Base-by-base conservation (phyloP, 1,284 basidiomycete genomes). In the Irpex sp. region DNA sequence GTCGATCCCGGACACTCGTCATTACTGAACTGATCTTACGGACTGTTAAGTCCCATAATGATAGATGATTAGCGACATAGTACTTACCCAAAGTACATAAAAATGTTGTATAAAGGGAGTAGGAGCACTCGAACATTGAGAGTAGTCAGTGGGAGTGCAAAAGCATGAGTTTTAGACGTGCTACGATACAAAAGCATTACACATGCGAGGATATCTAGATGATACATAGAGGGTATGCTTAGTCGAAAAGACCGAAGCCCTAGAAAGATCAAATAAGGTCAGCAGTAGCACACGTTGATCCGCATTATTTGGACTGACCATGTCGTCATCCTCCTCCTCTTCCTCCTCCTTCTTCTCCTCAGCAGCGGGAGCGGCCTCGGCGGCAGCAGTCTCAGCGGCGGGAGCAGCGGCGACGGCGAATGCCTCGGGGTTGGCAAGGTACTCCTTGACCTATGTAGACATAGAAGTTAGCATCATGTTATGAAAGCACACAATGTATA, bases 391-490 rank as follows among this genome's bases (percentile, higher is more conserved):
- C 19, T 80, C 82, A 43, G 83, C 83, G 61, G 84, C 87, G 68
- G 84, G 83, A 59, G 90, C 81, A 61, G 92, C 90, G 57, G 89
- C 92, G 66, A 81, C 90, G 64, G 92, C 94, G 76, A 96, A 98
- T 36, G 95, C 96, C 68, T 97, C 95, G 63, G 96, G 96, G 86
- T 98, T 97, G 76, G 92, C 96, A 70, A 98, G 89, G 81, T 90
- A 93, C 77, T 94, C 96, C 86, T 98, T 98, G 80, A 92, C 88
- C 94, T 96, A 68, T 19, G 63, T 15, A 51, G 8, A 65, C 63
- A 31, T 57, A 51, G 58, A n/a, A 58, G 49, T 76, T 62, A 79
- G 70, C 62, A 72, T 66, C 19, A 46, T n/a, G 53, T 49, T 53
- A 66, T 50, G 65, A 65, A 61, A 65, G 66, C 47, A 15, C 59